These are phyloP conservation scores for Coemansia sp. DNA, from an alignment of 192 early-diverging fungal genomes.

Conservation along the genomic window DNA sequence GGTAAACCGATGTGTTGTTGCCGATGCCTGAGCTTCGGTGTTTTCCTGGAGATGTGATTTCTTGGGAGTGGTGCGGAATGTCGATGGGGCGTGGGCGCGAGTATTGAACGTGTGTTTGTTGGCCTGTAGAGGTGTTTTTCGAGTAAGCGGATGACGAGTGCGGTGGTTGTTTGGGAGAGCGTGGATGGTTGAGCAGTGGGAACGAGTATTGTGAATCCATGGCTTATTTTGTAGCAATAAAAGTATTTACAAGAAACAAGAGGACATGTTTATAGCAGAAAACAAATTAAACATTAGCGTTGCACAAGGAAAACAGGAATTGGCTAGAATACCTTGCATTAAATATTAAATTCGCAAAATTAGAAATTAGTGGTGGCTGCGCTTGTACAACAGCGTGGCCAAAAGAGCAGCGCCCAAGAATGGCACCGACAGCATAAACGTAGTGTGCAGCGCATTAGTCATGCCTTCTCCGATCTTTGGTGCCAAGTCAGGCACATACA, in stretches of 20 bases:
- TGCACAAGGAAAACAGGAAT: too few species aligned
- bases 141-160: not conserved
- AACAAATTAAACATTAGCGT: too few species aligned
- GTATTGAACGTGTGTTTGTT: constrained; percentile 3
- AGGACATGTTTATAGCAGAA: too few species aligned
- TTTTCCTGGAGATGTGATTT: not conserved
- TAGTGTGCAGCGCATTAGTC: constrained; percentile 35
- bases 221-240: too few species aligned
- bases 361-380: not conserved
- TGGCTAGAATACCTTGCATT: too few species aligned
- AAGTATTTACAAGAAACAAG: too few species aligned
- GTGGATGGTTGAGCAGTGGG: not conserved
- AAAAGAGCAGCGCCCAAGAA: constrained; percentile 41
- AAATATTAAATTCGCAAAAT: too few species aligned
- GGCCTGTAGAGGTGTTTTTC: not conserved
- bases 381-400: constrained; percentile 42
- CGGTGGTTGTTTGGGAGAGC: not conserved
- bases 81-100: constrained; percentile 5
- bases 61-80: constrained; percentile 11
- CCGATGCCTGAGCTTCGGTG: constrained; percentile 19
- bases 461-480: constrained; percentile 27
- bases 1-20: constrained; percentile 12
- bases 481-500: constrained; percentile 24
- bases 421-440: constrained; percentile 38
- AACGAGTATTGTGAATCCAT: constrained; percentile 6